These are phyloP conservation scores for Eragrostis nindensis DNA, from an alignment of 176 grass and related monocot genomes.

Conservation along the genomic window DNA sequence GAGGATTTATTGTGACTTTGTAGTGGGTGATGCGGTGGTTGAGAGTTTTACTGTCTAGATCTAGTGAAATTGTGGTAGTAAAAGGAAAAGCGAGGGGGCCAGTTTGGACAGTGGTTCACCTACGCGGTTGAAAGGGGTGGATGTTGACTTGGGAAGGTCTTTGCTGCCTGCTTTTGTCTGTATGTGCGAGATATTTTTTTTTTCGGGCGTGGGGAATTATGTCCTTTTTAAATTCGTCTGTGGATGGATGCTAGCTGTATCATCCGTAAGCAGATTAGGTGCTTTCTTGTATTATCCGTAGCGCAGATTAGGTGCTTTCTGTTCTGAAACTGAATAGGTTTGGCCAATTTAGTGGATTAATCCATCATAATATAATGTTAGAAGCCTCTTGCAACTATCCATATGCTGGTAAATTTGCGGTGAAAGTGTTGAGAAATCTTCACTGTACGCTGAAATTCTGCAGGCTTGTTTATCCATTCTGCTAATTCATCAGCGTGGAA, in stretches of 20 bases:
- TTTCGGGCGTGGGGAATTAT: neutral
- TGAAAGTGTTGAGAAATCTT: conserved; percentile 2
- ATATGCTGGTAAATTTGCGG: neutral
- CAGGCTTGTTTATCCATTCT: neutral
- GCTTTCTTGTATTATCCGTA: neutral
- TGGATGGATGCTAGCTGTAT: conserved; percentile 18
- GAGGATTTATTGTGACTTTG: conserved; percentile 36
- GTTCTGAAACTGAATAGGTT: no score
- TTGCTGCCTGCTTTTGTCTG: conserved; percentile 28
- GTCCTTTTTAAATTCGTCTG: neutral
- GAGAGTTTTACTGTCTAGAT: conserved; percentile 39
- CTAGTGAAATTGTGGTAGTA: conserved; percentile 24
- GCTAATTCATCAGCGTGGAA: neutral
- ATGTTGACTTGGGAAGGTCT: conserved; percentile 42
- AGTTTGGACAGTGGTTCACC: conserved; percentile 32
- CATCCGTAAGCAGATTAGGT: neutral
- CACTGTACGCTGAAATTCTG: neutral
- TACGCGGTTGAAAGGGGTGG: conserved; percentile 19
- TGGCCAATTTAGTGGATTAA: no score
- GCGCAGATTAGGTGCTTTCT: neutral
- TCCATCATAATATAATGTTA: neutral
- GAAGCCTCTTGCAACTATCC: neutral
- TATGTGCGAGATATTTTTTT: conserved; percentile 33
- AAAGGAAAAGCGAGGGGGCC: neutral
- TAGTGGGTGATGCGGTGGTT: conserved; percentile 1